Evolutionary conservation across 176 grass and related monocot genomes (phyloP).

Genomic region (Ampelocalamus luodianensis): DNA sequence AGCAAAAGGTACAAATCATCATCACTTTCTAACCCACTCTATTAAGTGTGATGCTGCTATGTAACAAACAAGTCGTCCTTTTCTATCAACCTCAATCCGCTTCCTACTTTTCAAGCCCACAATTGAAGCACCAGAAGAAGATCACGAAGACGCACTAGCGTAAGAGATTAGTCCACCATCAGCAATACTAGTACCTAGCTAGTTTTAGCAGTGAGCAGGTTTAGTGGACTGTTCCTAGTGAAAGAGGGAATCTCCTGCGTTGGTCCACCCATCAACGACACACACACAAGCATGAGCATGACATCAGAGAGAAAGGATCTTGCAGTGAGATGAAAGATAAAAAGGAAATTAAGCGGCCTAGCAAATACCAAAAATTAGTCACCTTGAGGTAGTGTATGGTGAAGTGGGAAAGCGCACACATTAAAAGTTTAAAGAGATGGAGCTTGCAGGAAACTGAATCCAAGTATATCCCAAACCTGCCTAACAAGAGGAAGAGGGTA

Average conservation of each 20-base stretch:
- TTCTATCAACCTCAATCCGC: neutral
- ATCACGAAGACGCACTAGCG: conserved; percentile 18
- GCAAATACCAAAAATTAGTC: neutral
- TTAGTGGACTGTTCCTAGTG: conserved; percentile 34
- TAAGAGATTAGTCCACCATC: conserved; percentile 12
- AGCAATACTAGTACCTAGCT: neutral
- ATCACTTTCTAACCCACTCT: conserved; percentile 45
- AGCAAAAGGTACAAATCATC: neutral
- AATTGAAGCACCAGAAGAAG: neutral
- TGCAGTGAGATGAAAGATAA: neutral
- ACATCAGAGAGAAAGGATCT: neutral
- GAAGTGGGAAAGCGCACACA: no score
- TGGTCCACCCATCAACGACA: no score
- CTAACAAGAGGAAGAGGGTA: neutral
- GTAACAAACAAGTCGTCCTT: conserved; percentile 13
- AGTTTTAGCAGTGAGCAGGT: neutral
- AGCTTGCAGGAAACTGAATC: conserved; percentile 44
- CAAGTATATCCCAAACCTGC: conserved; percentile 49
- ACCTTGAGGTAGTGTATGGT: no score
- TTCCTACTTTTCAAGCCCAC: neutral
- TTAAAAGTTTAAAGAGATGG: neutral
- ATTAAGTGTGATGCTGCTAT: conserved; percentile 12
- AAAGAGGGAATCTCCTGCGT: conserved; percentile 28
- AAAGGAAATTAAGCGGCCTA: neutral
- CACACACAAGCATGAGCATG: neutral